Percentiles rank a stretch among this genome's conserved stretches.
These are phyloP conservation scores for Miscanthus lutarioriparius DNA, from an alignment of 176 grass and related monocot species.

Conservation along the genomic window DNA sequence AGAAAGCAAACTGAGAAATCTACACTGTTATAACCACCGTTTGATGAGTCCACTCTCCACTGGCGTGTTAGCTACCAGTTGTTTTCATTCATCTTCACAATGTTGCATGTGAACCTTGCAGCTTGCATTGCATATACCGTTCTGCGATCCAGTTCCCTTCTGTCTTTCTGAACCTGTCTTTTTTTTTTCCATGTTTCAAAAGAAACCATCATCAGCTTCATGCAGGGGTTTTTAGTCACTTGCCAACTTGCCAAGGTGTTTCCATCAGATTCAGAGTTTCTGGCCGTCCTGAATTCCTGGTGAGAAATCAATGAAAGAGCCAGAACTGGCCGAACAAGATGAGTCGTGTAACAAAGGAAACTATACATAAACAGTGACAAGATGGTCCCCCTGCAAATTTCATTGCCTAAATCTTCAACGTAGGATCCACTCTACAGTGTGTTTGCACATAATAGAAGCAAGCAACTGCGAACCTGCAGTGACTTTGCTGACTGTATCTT, in stretches of 20 bases:
- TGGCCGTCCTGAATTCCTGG: neutral
- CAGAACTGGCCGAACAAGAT: neutral
- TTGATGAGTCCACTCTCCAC: neutral
- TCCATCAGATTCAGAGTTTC: conserved; percentile 4
- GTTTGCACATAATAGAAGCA: neutral
- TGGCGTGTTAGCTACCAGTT: neutral
- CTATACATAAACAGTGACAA: neutral
- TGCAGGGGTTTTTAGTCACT: neutral
- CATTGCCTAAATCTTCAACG: neutral
- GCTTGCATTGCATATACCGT: neutral
- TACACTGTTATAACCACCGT: neutral
- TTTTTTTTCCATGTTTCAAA: neutral
- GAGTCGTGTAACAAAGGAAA: neutral
- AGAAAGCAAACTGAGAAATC: neutral
- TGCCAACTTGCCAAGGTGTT: neutral
- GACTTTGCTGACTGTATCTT: neutral
- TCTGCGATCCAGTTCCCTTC: neutral
- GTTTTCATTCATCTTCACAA: neutral
- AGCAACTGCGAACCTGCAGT: neutral
- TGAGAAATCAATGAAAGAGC: neutral
- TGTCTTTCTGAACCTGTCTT: neutral
- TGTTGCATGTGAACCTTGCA: neutral
- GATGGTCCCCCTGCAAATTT: neutral
- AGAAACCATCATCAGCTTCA: neutral
- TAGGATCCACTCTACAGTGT: neutral